These are phyloP conservation scores for Suillus plorans DNA, from an alignment of 768 basidiomycete genomes.

Conservation along the genomic window DNA sequence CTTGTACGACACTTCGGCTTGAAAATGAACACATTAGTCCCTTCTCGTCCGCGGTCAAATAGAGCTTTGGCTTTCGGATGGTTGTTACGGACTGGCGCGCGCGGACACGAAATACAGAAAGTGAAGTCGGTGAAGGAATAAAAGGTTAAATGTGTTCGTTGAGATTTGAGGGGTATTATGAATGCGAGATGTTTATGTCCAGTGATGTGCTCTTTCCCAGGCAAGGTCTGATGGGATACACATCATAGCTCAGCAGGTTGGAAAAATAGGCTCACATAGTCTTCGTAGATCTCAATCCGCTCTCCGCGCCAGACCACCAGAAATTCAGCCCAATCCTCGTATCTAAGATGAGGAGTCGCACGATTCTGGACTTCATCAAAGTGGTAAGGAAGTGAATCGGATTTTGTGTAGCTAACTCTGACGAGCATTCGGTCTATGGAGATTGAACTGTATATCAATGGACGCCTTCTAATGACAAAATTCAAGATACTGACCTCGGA, in stretches of 20 bases:
- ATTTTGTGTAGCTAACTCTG: slow-evolving; percentile 63
- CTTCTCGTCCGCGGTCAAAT: slow-evolving; percentile 53
- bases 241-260: neutral
- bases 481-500: slow-evolving; percentile 60
- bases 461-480: neutral
- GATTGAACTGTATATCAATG: slow-evolving; percentile 16
- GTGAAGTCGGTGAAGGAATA: slow-evolving; percentile 88
- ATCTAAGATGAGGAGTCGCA: slow-evolving; percentile 55
- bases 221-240: slow-evolving; percentile 45
- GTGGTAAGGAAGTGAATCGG: slow-evolving; percentile 42
- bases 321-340: slow-evolving; percentile 77
- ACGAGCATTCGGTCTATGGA: slow-evolving; percentile 86
- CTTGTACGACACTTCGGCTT: slow-evolving; percentile 77
- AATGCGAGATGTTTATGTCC: slow-evolving; percentile 80
- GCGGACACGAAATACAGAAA: slow-evolving; percentile 72
- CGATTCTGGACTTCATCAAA: slow-evolving; percentile 75
- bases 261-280: slow-evolving; percentile 59
- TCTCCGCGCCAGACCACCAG: slow-evolving; percentile 83
- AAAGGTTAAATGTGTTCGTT: slow-evolving; percentile 70
- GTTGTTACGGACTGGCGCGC: slow-evolving; percentile 42
- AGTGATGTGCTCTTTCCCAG: slow-evolving; percentile 63
- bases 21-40: slow-evolving; percentile 86
- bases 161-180: slow-evolving; percentile 66
- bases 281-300: slow-evolving; percentile 79
- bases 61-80: slow-evolving; percentile 44